These are phyloP conservation scores for Ulmus americana DNA, from an alignment of 331 rosid genomes.

Conservation along the genomic window DNA sequence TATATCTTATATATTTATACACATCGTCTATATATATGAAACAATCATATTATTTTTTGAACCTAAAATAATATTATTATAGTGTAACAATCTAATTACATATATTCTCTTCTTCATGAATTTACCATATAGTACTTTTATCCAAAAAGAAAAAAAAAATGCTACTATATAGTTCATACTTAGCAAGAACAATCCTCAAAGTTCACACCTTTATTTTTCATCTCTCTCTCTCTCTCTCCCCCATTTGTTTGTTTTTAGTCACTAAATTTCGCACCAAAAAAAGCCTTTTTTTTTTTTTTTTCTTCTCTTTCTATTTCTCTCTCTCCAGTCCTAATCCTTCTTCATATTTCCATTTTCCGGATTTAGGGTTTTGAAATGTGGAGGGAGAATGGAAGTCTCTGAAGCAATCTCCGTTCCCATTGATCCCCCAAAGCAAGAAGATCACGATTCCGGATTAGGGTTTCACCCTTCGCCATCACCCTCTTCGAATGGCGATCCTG, in stretches of 20 bases:
- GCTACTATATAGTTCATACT: no score
- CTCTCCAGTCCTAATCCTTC: not conserved
- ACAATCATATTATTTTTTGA: no score
- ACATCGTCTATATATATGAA: no score
- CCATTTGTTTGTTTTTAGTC: not conserved
- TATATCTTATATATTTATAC: no score
- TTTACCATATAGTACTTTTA: no score
- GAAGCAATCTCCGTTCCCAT: constrained; percentile 34
- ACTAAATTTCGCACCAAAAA: constrained; percentile 9
- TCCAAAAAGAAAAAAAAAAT: no score
- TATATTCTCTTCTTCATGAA: no score
- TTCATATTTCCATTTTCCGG: constrained; percentile 3
- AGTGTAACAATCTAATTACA: no score
- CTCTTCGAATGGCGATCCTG: constrained; percentile 24
- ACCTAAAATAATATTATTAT: no score
- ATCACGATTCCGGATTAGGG: constrained; percentile 18
- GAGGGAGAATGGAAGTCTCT: constrained; percentile 66
- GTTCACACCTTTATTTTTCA: no score
- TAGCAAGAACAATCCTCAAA: no score
- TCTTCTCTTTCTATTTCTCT: not conserved
- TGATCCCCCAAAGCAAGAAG: not conserved
- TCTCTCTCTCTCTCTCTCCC: not conserved
- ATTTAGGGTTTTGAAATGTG: constrained; percentile 92
- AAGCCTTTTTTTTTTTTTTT: not conserved
- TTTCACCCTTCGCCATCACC: constrained; percentile 20